Evolutionary conservation across 108 stramenopile species (phyloP), one percentile per base, ranked within the genome.

Genomic region (Chaetoceros tenuissimus): DNA sequence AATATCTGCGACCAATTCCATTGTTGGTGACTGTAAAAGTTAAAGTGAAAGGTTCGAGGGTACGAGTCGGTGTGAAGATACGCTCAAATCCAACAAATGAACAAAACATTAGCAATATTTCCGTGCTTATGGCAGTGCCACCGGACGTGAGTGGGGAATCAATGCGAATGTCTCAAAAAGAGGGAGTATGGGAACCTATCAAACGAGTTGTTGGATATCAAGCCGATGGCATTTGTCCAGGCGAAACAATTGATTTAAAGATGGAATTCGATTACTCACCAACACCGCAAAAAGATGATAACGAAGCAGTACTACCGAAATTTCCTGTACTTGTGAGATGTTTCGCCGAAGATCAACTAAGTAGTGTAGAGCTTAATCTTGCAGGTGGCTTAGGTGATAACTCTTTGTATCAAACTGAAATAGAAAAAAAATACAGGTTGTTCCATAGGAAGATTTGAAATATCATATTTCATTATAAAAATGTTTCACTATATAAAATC

Each of bases 171-270:
- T 71, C 71, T 3, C 22, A 56, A n/a, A 29, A 60, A 25, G 78
- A 68, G 0, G 81, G 81, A 1, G 54, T 72, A 5, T 83, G 81
- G 81, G 75, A 83, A 65, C 66, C 67, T 3, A 57, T 83, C 65
- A 77, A 80, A 69, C 73, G 82, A 28, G 63, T 60, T 3, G 47
- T 84, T 27, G 34, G 59, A 5, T 84, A 75, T 75, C 52, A 55
- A 2, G 19, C 53, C 23, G 47, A 64, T 7, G 43, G 31, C 7
- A 54, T 80, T 29, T 29, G 48, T 24, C 75, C 78, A 0, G 76
- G 82, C 22, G 62, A 77, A 60, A 50, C 56, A 10, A 26, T 78
- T 46, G 81, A 79, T 50, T 55, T 83, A 28, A 72, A 77, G 53
- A 53, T 54, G 2, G 67, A 74, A 47, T 78, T 79, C 47, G 24